Conservation (phyloP, 163 green algal genomes). For the Scenedesmus sp. region DNA sequence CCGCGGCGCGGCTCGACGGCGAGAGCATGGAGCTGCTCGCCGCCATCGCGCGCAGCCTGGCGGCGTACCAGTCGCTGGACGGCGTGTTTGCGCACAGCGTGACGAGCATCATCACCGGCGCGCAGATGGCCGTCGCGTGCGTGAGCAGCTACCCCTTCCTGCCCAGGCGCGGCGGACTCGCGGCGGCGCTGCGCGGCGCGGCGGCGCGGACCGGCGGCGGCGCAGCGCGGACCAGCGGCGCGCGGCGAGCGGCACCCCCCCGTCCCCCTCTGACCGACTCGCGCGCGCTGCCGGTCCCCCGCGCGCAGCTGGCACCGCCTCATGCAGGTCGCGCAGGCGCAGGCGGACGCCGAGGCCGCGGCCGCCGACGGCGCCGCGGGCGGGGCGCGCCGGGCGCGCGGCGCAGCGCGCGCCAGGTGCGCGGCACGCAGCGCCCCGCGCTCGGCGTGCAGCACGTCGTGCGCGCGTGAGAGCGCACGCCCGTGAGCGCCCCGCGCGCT, state of each 20-base stretch:
- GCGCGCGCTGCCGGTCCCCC: too few species aligned
- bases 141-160: slow-evolving; percentile 31
- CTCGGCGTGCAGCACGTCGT: not conserved
- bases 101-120: slow-evolving; percentile 20
- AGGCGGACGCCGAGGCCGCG: slow-evolving; percentile 1
- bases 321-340: slow-evolving; percentile 14
- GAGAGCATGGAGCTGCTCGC: slow-evolving; percentile 30
- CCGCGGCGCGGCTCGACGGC: not conserved
- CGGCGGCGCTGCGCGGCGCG: too few species aligned
- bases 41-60: slow-evolving; percentile 6
- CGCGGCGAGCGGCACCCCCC: too few species aligned
- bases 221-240: too few species aligned
- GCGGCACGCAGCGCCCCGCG: too few species aligned
- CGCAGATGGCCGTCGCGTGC: slow-evolving; percentile 18
- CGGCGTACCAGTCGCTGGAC: slow-evolving; percentile 24
- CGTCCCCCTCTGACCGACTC: too few species aligned
- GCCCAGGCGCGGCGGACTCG: slow-evolving; percentile 21
- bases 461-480: not conserved
- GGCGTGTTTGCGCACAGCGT: slow-evolving; percentile 28
- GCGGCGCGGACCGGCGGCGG: too few species aligned
- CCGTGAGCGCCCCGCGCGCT: too few species aligned
- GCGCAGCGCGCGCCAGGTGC: too few species aligned
- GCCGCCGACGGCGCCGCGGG: too few species aligned
- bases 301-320: slow-evolving; percentile 29
- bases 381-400: too few species aligned